Evolutionary conservation across 2,329 filamentous ascomycete species (phyloP).

Genomic region (Rhytidhysteron rufulum): DNA sequence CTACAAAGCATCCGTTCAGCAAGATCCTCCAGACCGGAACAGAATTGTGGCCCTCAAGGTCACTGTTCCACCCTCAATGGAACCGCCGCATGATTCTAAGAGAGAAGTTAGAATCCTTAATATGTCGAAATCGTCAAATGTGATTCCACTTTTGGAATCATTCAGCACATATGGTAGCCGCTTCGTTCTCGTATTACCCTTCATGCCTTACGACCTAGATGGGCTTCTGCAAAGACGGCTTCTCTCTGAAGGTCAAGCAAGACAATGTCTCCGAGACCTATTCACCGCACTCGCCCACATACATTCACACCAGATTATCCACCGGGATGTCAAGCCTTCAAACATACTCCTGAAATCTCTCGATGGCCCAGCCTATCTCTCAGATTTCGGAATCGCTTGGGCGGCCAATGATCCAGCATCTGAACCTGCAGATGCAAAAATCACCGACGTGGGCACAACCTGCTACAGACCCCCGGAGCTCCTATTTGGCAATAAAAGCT

Average conservation of each 20-base stretch:
- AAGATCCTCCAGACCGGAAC: conserved; percentile 22
- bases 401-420: conserved; percentile 54
- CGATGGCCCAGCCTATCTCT: conserved; percentile 70
- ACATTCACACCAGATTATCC: conserved; percentile 74
- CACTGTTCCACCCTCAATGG: conserved; percentile 68
- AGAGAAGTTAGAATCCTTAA: conserved; percentile 75
- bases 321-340: conserved; percentile 90
- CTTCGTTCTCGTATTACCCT: conserved; percentile 82
- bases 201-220: conserved; percentile 69
- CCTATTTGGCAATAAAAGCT: conserved; percentile 76
- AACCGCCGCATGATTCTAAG: conserved; percentile 76
- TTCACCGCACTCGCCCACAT: conserved; percentile 69
- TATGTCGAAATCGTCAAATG: conserved; percentile 52
- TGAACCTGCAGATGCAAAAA: conserved; percentile 67
- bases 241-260: conserved; percentile 38
- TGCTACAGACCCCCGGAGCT: conserved; percentile 87
- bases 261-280: conserved; percentile 59
- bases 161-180: conserved; percentile 67
- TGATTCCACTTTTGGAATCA: conserved; percentile 68
- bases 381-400: conserved; percentile 94
- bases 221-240: conserved; percentile 56
- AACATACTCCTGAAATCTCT: conserved; percentile 72
- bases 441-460: conserved; percentile 90
- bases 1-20: conserved; percentile 59
- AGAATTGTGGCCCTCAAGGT: conserved; percentile 73